A percentile compares a stretch with the other conserved stretches of the same genome.
Evolutionary conservation across 2,329 filamentous ascomycete genomes (phyloP).

Genomic region (Tolypocladium pustulatum): DNA sequence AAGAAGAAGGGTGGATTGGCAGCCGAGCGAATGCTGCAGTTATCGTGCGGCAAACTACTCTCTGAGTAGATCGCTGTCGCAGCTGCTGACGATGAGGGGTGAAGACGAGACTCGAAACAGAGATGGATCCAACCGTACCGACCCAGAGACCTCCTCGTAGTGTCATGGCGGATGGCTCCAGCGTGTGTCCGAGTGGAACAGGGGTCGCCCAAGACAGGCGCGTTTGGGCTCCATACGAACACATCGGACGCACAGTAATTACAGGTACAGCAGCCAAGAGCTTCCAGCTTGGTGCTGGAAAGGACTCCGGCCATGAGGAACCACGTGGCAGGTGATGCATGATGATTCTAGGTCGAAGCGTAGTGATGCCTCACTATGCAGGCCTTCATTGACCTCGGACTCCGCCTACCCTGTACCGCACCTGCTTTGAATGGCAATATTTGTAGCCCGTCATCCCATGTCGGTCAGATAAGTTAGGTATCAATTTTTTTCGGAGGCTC

Average conservation of each 20-base stretch:
- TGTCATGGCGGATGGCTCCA: neutral
- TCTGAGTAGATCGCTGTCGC: neutral
- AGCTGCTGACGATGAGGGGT: neutral
- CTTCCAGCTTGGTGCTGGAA: neutral
- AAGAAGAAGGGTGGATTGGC: neutral
- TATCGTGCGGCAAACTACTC: neutral
- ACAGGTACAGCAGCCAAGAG: neutral
- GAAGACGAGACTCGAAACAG: slow-evolving; percentile 1
- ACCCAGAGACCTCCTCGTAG: slow-evolving; percentile 1
- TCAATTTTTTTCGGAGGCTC: neutral
- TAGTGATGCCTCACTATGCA: neutral
- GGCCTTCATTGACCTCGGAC: no score
- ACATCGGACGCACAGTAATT: neutral
- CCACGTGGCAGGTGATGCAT: neutral
- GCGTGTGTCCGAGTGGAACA: neutral
- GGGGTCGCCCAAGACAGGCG: neutral
- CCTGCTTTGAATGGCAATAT: neutral
- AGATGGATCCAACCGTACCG: neutral
- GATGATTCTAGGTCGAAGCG: neutral
- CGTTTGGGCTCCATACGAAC: neutral
- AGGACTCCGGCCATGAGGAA: neutral
- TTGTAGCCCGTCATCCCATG: neutral
- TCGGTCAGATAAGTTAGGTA: no score
- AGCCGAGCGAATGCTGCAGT: neutral
- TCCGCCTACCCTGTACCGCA: neutral